Base-by-base conservation (phyloP, 2,329 filamentous ascomycete species). In the Aspergillus carbonarius region DNA sequence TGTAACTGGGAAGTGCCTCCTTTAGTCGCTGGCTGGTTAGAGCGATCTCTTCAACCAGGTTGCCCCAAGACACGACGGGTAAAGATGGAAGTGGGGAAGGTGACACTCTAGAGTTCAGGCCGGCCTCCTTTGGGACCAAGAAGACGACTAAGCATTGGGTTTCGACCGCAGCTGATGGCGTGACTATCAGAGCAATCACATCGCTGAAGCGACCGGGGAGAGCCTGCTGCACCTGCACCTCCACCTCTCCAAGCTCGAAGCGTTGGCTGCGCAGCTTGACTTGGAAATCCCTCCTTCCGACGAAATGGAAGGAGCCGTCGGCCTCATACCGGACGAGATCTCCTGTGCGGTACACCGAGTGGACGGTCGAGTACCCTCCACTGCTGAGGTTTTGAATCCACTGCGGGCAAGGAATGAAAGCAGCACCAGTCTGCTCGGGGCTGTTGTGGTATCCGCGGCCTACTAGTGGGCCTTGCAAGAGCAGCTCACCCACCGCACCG, bases 171-270 rank as follows among this genome's bases (percentile, higher is more conserved):
- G 18, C 20, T 13, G 35, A 17, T 35, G 56, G 50, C 18, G 32
- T 40, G 13, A 44, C 37, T 2, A 48, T 18, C 42, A 27, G 13
- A 20, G 49, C 55, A 20, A 54, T 13, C 4, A 40, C 49, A 18
- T 57, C 55, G 17, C 39, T 50, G 20, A 54, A 20, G 20, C 10
- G 10, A 30, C n/a, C 30, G 10, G 25, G 27, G 6, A 25, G 59
- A 20, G 32, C 12, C 8, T 57, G 20, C 46, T 55, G 35, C 9
- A 62, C 27, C 5, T 55, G 60, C 5, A 47, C 8, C 25, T 64
- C 62, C 2, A 64, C 54, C 51, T 64, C 62, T 3, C 27, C 60
- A 35, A 64, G 51, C 25, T 64, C 62, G 23, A 64, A 37, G 1
- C 62, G 58, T 13, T 64, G 60, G 4, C 58, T 50, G 5, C 49